Evolutionary conservation across 805 yeast species (phyloP).

Genomic region (Candida arabinofermentans): DNA sequence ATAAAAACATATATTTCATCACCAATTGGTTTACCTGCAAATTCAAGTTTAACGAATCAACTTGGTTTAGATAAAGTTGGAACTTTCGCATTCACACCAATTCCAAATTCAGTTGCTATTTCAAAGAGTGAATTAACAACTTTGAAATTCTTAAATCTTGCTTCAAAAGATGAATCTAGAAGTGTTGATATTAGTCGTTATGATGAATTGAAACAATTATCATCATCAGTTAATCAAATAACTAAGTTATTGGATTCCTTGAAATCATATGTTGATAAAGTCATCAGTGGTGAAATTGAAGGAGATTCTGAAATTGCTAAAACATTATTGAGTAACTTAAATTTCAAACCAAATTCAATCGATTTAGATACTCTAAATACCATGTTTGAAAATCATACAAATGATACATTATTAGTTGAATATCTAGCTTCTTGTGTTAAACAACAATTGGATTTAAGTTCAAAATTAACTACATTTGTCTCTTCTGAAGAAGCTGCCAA

Average conservation of each 20-base stretch:
- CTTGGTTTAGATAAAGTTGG: conserved; percentile 38
- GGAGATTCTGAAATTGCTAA: conserved; percentile 62
- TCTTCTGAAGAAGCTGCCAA: conserved; percentile 31
- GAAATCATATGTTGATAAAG: conserved; percentile 42
- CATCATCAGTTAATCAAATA: conserved; percentile 42
- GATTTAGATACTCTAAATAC: conserved; percentile 50
- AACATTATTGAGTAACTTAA: conserved; percentile 54
- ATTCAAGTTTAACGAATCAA: conserved; percentile 33
- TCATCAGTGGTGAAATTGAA: conserved; percentile 39
- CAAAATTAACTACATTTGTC: conserved; percentile 60
- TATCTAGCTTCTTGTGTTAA: conserved; percentile 79
- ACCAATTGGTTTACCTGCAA: conserved; percentile 55
- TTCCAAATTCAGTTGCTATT: conserved; percentile 61
- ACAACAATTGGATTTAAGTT: conserved; percentile 77
- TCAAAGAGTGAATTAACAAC: conserved; percentile 57
- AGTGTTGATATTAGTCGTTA: conserved; percentile 32
- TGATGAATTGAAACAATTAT: conserved; percentile 43
- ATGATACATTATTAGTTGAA: conserved; percentile 78
- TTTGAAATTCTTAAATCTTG: conserved; percentile 43
- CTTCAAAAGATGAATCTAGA: conserved; percentile 30
- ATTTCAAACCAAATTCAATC: conserved; percentile 47
- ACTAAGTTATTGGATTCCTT: conserved; percentile 46
- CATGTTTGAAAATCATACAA: conserved; percentile 66
- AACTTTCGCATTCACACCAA: conserved; percentile 68
- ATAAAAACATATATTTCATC: conserved; percentile 73